Percentiles rank a stretch among this genome's conserved stretches.
phyloP scores from a whole-genome alignment of 345 rosid genomes.

The Murraya koenigii region DNA sequence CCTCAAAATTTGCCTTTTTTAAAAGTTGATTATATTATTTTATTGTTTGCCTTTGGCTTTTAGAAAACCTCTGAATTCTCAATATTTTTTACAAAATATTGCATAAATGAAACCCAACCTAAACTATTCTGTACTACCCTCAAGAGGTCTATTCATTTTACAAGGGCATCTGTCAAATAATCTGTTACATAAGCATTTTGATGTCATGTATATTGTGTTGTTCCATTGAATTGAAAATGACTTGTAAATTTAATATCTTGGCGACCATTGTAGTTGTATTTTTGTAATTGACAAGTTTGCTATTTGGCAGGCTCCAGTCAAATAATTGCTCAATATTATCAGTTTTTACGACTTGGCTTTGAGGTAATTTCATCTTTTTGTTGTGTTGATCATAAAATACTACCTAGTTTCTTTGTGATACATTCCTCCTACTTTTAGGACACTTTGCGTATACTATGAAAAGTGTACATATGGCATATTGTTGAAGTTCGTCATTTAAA shows the following conservation, averaged over 20 bases:
- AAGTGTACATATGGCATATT: not conserved
- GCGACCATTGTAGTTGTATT: not conserved
- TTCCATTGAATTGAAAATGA: not conserved
- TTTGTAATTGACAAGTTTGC: not conserved
- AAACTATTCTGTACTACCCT: too few relatives aligned
- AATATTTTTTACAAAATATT: not conserved
- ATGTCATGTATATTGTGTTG: not conserved
- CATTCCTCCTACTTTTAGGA: not conserved
- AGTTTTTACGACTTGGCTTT: conserved; percentile 44
- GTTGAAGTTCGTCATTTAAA: not conserved
- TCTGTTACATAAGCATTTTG: not conserved
- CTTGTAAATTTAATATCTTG: not conserved
- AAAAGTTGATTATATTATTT: not conserved
- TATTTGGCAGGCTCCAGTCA: conserved; percentile 53
- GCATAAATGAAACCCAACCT: not conserved
- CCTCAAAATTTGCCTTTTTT: not conserved
- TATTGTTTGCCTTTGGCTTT: not conserved
- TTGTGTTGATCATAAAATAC: not conserved
- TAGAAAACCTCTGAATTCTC: too few relatives aligned
- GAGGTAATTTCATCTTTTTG: conserved; percentile 23
- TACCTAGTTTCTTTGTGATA: not conserved
- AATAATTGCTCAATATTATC: conserved; percentile 55
- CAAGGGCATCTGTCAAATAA: not conserved
- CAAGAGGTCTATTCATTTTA: not conserved
- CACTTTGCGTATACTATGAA: not conserved